phyloP scores from a whole-genome alignment of 371 early-diverging fungal genomes.

The Rhizopus stolonifer region DNA sequence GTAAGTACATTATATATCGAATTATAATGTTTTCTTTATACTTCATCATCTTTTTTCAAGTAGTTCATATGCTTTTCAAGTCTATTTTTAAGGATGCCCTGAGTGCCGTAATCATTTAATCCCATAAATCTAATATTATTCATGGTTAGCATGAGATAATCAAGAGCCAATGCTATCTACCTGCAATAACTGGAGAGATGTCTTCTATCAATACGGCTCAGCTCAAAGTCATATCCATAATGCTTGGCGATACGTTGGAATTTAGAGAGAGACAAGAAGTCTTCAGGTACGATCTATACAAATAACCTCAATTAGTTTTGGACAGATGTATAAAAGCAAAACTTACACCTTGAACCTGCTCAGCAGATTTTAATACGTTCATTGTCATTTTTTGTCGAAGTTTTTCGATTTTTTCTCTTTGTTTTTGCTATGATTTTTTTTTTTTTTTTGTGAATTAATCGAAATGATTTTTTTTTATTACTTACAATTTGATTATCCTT shows the following conservation, averaged over 20 bases:
- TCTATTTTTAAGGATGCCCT: slow-evolving; percentile 53
- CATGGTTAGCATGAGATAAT: not conserved
- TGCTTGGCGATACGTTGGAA: slow-evolving; percentile 47
- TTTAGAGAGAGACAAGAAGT: slow-evolving; percentile 46
- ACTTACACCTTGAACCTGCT: slow-evolving; percentile 36
- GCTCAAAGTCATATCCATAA: slow-evolving; percentile 54
- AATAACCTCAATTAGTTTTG: not conserved
- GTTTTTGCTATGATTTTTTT: slow-evolving; percentile 40
- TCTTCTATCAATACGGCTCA: slow-evolving; percentile 47
- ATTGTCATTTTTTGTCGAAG: slow-evolving; percentile 53
- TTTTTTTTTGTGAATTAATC: not conserved
- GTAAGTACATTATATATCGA: no score
- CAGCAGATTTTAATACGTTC: slow-evolving; percentile 42
- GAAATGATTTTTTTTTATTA: not conserved
- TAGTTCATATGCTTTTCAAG: slow-evolving; percentile 54
- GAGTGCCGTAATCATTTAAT: slow-evolving; percentile 51
- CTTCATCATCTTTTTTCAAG: slow-evolving; percentile 54
- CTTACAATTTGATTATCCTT: slow-evolving; percentile 59
- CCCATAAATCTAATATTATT: slow-evolving; percentile 56
- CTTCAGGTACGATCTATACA: slow-evolving; percentile 48
- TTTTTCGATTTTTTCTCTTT: slow-evolving; percentile 57
- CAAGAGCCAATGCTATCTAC: slow-evolving; percentile 20
- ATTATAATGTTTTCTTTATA: no score
- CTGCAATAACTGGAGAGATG: slow-evolving; percentile 56
- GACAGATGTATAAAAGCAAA: not conserved